Evolutionary conservation across 495 filamentous ascomycete genomes (phyloP), one percentile per base, ranked within the genome.

Genomic region (Penicillium bialowiezense): DNA sequence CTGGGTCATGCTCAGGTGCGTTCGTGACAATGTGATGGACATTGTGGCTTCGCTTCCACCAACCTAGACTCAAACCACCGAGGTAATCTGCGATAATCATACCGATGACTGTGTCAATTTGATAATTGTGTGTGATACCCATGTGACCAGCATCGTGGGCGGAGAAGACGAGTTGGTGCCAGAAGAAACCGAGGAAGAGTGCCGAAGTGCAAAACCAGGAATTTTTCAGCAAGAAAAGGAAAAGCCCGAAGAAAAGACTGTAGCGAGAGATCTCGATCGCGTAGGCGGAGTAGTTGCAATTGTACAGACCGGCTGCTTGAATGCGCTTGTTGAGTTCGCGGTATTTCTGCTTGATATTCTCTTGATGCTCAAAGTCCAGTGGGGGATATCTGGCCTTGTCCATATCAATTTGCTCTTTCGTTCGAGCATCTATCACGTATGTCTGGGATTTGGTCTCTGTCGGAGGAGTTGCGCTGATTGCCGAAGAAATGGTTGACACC

Each of bases 21-120:
- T 98, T 98, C 14, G 93, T 98, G 28, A 98, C 88, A 56, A 98
- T 90, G 57, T 98, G 93, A 64, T 98, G 93, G 20, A 98, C 93
- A 67, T 98, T 98, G 71, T 98, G 93, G 65, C 84, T 97, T 44
- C 81, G 79, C 67, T 98, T 98, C 93, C 93, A 98, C 93, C 93
- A 98, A 8, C 92, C 88, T 12, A 93, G 51, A 37, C 88, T 93
- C n/a, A 98, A 70, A 3, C 93, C 93, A 17, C 93, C 93, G 3
- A 91, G 72, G 56, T 87, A 98, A 63, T 95, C 84, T 18, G 93
- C 92, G 56, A 97, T 88, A 45, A 95, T 68, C 56, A 97, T 95
- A 28, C 90, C 91, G 55, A 97, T 89, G 29, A 85, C 71, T 5
- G 87, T 86, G 69, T 98, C 93, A 14, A 79, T 69, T 19, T 85